Percentiles rank a stretch among this genome's conserved stretches.
Conservation (phyloP, 2,329 filamentous ascomycete species). For the Thermomyces lanuginosus region DNA sequence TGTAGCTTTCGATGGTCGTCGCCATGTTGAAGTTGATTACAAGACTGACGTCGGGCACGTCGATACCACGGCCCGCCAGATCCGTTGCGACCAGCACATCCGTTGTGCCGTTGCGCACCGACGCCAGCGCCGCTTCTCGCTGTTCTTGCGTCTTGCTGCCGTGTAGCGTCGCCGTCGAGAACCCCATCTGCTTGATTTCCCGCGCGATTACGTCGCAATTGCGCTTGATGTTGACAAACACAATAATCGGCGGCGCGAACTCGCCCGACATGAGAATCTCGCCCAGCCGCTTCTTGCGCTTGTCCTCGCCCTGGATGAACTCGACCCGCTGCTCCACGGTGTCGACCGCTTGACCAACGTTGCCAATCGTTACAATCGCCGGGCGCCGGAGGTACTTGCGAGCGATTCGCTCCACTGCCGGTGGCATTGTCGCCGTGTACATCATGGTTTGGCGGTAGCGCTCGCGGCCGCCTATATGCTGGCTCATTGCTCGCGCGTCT, state of each 20-base stretch:
- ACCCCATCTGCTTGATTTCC: slow-evolving; percentile 89
- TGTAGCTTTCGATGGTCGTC: slow-evolving; percentile 80
- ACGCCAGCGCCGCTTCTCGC: slow-evolving; percentile 76
- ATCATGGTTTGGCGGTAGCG: slow-evolving; percentile 98
- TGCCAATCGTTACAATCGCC: slow-evolving; percentile 87
- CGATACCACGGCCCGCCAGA: slow-evolving; percentile 90
- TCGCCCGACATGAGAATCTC: slow-evolving; percentile 71
- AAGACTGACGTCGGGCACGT: slow-evolving; percentile 81
- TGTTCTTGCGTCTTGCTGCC: slow-evolving; percentile 96
- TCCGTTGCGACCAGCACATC: slow-evolving; percentile 92
- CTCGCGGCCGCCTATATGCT: slow-evolving; percentile 56
- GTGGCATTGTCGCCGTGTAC: slow-evolving; percentile 98
- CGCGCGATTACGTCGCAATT: slow-evolving; percentile 92
- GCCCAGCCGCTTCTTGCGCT: slow-evolving; percentile 85
- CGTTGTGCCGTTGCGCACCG: slow-evolving; percentile 62
- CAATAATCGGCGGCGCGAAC: slow-evolving; percentile 82
- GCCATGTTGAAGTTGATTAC: slow-evolving; percentile 99
- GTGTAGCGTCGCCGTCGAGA: slow-evolving; percentile 77
- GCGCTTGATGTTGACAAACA: slow-evolving; percentile 99
- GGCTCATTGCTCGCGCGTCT: slow-evolving; percentile 67
- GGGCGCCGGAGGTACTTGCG: slow-evolving; percentile 88
- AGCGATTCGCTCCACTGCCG: slow-evolving; percentile 85
- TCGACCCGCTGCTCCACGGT: slow-evolving; percentile 96
- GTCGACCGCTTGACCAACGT: slow-evolving; percentile 86
- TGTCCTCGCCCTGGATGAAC: slow-evolving; percentile 78